phyloP scores from a whole-genome alignment of 768 basidiomycete genomes.

The Boletus edulis region DNA sequence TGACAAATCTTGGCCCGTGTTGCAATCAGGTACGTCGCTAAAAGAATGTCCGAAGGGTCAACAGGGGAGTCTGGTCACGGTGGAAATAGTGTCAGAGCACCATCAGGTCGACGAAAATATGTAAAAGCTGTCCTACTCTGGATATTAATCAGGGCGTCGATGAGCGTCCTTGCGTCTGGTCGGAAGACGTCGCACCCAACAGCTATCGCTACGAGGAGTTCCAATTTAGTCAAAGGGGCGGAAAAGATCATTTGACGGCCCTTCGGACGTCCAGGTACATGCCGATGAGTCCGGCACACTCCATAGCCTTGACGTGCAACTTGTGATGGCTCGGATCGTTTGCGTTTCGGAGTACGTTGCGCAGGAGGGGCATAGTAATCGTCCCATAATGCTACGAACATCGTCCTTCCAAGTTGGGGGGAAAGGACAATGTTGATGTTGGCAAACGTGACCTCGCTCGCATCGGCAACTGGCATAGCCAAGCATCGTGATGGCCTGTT shows the following conservation, averaged over 20 bases:
- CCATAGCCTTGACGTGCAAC: slow-evolving; percentile 83
- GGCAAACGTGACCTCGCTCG: slow-evolving; percentile 73
- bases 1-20: slow-evolving; percentile 89
- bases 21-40: slow-evolving; percentile 73
- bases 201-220: slow-evolving; percentile 60
- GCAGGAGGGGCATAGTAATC: slow-evolving; percentile 79
- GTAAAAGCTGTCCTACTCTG: slow-evolving; percentile 53
- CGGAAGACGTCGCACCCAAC: slow-evolving; percentile 81
- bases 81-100: neutral
- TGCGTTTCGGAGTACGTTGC: slow-evolving; percentile 73
- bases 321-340: slow-evolving; percentile 64
- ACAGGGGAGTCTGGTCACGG: slow-evolving; percentile 51
- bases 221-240: neutral
- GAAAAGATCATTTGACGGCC: neutral
- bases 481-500: slow-evolving; percentile 86
- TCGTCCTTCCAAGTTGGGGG: neutral
- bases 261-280: slow-evolving; percentile 20
- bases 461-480: slow-evolving; percentile 88
- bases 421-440: slow-evolving; percentile 28
- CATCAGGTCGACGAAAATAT: neutral
- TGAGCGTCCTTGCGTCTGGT: slow-evolving; percentile 66
- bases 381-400: slow-evolving; percentile 60
- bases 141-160: slow-evolving; percentile 70
- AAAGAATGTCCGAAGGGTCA: slow-evolving; percentile 70
- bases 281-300: slow-evolving; percentile 88